Evolutionary conservation across 148 eudicot species (phyloP), one percentile per base, ranked within the genome.

Genomic region (Rhododendron kiyosumense): DNA sequence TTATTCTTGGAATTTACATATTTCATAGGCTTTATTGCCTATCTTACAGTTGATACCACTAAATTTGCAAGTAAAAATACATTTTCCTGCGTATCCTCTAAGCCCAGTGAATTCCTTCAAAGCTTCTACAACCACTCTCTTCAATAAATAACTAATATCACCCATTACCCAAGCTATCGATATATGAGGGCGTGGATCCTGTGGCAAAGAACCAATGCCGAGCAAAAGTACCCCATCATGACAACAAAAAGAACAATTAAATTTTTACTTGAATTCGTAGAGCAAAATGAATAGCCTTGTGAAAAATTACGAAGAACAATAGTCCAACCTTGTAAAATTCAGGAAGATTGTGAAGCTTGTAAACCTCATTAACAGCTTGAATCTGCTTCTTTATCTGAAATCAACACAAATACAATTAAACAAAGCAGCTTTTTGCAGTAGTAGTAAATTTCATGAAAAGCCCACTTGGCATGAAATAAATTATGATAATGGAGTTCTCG

Each of bases 111-210:
- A 88, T 86, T 83, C 91, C 90, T 89, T 94, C 41, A 81, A 94
- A 82, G 89, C 94, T 85, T 90, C 94, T 83, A 85, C 92, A 59
- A 95, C 90, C 83, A 89, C 91, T 83, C 88, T 91, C 83, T 85
- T 88, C 73, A 95, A 85, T 57, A 82, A 74, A 83, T 88, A 90
- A 79, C 95, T 87, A 74, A 91, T 86, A 85, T 95, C 93, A 4
- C 92, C 96, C 32, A 85, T 83, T 49, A 92, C 97, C 98, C 98
- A 95, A 52, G 93, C 94, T 88, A 94, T 79, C 0, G 96, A 95
- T 89, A 95, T 93, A 89, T 95, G 98, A 75, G 98, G 98, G 69
- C 95, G 94, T 36, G 97, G 92, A 88, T 94, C 93, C 97, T 94
- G 91, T 83, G 79, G 86, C 61, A 24, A 63, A 81, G 22, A 65